Conservation (phyloP, 2,329 filamentous ascomycete species). For the Tetracladium maxilliforme region DNA sequence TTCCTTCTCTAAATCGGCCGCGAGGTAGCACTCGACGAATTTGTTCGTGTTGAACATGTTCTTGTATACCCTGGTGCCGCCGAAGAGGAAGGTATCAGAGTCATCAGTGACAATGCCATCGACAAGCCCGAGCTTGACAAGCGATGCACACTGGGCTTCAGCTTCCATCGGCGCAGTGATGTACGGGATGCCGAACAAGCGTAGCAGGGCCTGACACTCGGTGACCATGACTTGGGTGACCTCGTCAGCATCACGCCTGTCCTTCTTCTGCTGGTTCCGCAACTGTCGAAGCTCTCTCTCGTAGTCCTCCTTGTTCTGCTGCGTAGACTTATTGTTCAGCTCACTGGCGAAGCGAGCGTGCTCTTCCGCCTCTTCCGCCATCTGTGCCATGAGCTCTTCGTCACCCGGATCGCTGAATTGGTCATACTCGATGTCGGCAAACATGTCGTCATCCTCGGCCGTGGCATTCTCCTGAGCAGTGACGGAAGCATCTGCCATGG, state of each 20-base stretch:
- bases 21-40: conserved; percentile 90
- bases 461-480: too few relatives aligned
- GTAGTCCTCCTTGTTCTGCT: conserved; percentile 63
- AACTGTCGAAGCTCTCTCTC: conserved; percentile 78
- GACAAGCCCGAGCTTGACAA: conserved; percentile 74
- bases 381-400: conserved; percentile 71
- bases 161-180: conserved; percentile 98
- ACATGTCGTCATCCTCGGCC: too few relatives aligned
- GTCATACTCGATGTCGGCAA: conserved; percentile 29
- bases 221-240: conserved; percentile 92
- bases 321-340: conserved; percentile 60
- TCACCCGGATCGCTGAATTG: conserved; percentile 81
- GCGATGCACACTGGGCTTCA: conserved; percentile 90
- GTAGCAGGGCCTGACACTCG: conserved; percentile 83
- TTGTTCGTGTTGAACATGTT: conserved; percentile 99
- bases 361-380: conserved; percentile 84
- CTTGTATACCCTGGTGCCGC: conserved; percentile 92
- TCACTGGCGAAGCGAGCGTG: conserved; percentile 85
- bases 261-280: conserved; percentile 89
- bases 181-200: conserved; percentile 87
- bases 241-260: conserved; percentile 89
- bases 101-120: conserved; percentile 98
- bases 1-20: conserved; percentile 73
- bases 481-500: too few relatives aligned
- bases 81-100: conserved; percentile 92